These are phyloP conservation scores for Xylaria acuta DNA, from an alignment of 495 filamentous ascomycete genomes.

Conservation along the genomic window DNA sequence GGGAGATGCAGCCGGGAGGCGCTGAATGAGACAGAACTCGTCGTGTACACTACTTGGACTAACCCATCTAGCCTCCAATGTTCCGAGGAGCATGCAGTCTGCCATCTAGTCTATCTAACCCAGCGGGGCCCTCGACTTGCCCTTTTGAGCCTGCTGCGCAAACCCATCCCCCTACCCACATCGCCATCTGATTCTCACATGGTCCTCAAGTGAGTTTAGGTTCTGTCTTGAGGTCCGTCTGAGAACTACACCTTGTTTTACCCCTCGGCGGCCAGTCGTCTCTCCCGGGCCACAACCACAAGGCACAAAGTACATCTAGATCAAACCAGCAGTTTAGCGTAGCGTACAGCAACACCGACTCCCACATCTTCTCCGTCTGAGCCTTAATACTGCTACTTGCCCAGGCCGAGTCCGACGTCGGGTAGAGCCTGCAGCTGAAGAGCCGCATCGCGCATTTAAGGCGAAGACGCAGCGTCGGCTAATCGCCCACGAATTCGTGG, in stretches of 20 bases:
- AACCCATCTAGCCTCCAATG: constrained; percentile 10
- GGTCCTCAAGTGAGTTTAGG: constrained; percentile 2
- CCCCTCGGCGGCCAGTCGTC: constrained; percentile 31
- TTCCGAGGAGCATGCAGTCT: constrained; percentile 18
- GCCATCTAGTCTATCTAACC: constrained; percentile 10
- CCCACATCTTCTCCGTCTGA: constrained; percentile 24
- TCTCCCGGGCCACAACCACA: constrained; percentile 22
- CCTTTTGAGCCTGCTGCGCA: constrained; percentile 14
- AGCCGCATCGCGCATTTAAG: constrained; percentile 42
- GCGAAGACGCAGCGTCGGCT: constrained; percentile 29
- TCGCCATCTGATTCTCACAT: constrained; percentile 20
- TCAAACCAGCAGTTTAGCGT: constrained; percentile 21
- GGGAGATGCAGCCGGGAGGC: not conserved
- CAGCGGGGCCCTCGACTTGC: constrained; percentile 15
- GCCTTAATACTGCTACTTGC: constrained; percentile 23
- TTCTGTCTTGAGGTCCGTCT: not conserved
- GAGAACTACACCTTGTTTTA: constrained; percentile 17
- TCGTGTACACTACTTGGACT: not conserved
- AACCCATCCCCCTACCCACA: constrained; percentile 24
- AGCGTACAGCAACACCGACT: constrained; percentile 30
- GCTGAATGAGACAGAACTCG: not conserved
- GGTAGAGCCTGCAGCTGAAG: constrained; percentile 28
- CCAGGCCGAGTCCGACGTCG: constrained; percentile 20
- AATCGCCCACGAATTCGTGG: constrained; percentile 30
- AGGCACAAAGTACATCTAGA: constrained; percentile 32